phyloP scores from a whole-genome alignment of 208 protist species.

The Leishmania arabica region DNA sequence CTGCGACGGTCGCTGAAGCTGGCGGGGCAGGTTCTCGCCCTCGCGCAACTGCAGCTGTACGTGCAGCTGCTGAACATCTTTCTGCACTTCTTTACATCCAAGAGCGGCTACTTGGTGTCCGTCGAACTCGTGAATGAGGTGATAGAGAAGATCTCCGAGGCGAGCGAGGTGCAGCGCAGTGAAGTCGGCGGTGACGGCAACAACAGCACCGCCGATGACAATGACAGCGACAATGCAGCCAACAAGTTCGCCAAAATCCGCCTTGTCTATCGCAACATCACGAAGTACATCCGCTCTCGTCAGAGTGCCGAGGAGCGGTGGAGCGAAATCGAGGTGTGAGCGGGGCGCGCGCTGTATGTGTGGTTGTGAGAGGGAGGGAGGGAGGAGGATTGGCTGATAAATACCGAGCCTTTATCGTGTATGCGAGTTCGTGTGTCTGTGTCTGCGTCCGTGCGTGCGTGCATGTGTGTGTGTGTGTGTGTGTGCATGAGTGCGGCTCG shows the following conservation, averaged over 20 bases:
- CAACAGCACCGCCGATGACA: neutral
- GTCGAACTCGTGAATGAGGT: constrained; percentile 52
- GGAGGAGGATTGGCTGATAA: neutral
- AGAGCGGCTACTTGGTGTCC: constrained; percentile 61
- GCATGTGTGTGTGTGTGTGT: neutral
- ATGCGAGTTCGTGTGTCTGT: neutral
- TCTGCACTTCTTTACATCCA: constrained; percentile 93
- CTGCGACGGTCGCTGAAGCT: constrained; percentile 94
- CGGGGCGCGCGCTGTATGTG: neutral
- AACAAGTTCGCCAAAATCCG: constrained; percentile 37
- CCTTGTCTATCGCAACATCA: constrained; percentile 70
- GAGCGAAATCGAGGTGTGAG: constrained; percentile 72
- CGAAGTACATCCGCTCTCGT: constrained; percentile 71
- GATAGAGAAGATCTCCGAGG: constrained; percentile 59
- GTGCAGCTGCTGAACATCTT: constrained; percentile 96
- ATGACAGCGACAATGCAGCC: constrained; percentile 5
- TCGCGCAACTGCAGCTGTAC: constrained; percentile 89
- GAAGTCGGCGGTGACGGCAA: neutral
- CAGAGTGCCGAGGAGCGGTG: constrained; percentile 64
- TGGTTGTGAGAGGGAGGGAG: neutral
- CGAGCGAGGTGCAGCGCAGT: constrained; percentile 38
- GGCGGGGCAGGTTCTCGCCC: constrained; percentile 77
- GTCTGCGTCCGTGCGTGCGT: neutral
- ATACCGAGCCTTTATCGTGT: neutral
- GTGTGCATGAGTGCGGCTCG: neutral